Base-by-base conservation (phyloP, 1,284 basidiomycete genomes). In the Boletus sp. region DNA sequence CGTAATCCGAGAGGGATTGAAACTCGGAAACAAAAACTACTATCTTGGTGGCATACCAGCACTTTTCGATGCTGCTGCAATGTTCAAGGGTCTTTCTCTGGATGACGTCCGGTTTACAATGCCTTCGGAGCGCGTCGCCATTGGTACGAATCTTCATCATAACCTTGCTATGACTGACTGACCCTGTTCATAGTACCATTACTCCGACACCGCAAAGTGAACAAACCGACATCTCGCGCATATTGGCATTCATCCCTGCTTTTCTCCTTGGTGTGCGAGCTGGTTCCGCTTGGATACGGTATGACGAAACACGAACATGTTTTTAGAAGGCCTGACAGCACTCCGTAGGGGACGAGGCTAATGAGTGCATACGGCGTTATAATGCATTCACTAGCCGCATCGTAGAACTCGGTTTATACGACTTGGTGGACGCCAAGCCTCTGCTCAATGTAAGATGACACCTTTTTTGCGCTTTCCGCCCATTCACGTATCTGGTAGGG, bases 1-100 rank as follows among this genome's bases (percentile, higher is more conserved):
- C n/a, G 81, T 86, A 27, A 78, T 95, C 34, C 76, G 86, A 34
- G 89, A 94, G 46, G 87, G 86, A 7, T 68, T 95, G 51, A 95
- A 92, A 71, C 75, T 93, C 22, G 91, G 91, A 8, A 77, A 78
- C 20, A 88, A 91, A 54, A 81, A 86, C 51, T 85, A 91, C 56
- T 89, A 82, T 56, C 66, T 85, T 5, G 81, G 86, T 57, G 85
- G 87, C 5, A 81, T 93, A 25, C 81, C 87, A 0, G 70, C 77
- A 3, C 72, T 94, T 1, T 91, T 89, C 58, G 60, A 71, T 2
- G 82, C 84, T 0, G 73, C 77, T 0, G 43, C 60, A 4, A 38
- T 79, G 10, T 58, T 89, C 13, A 65, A 64, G 44, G 66, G 67
- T 30, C 70, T 72, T 4, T 67, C 72, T 13, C 62, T 78, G 39